Evolutionary conservation across 2,329 filamentous ascomycete genomes (phyloP), one percentile per base, ranked within the genome.

Genomic region (Dothiorella sarmentorum): DNA sequence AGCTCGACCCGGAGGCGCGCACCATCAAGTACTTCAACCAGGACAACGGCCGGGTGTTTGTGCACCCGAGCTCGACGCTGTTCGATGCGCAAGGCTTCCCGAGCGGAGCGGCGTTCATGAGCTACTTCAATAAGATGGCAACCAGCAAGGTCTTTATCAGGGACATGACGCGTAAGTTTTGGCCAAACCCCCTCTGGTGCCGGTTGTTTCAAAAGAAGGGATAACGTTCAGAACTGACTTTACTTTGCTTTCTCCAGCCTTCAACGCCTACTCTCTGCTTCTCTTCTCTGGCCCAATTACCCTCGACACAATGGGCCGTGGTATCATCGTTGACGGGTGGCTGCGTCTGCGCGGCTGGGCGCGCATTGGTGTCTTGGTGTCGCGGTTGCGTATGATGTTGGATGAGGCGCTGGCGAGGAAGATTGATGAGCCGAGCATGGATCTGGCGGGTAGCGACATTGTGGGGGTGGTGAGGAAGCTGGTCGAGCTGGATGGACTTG

Each of bases 281-380:
- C 81, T 99, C 60, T 97, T 99, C 73, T 89, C 87, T 1, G 94
- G 94, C 0, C 80, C 85, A 2, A 91, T 97, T 52, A 84, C 86
- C 61, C 84, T 97, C 3, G 94, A 97, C 74, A 96, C 91, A 0
- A 78, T 91, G 42, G 93, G 93, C 5, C 81, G 92, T 20, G 94
- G 94, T 0, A 76, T 99, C 17, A 78, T 97, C 3, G 90, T 99
- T 3, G 94, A 97, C 74, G 91, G 90, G 53, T 97, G 93, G 94
- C 78, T 97, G 31, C 73, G 83, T 33, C 76, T 99, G 29, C 82
- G 91, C 22, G 94, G 94, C 0, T 99, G 94, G 94, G 93, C 94
- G 1, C 84, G 94, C 45, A 94, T 99, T 63, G 94, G 93, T 27
- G 93, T 97, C 11, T 73, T 99, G 64, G 88, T 96, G 2, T 89